Evolutionary conservation across 2,329 filamentous ascomycete species (phyloP).

Genomic region (Talaromyces sp.): DNA sequence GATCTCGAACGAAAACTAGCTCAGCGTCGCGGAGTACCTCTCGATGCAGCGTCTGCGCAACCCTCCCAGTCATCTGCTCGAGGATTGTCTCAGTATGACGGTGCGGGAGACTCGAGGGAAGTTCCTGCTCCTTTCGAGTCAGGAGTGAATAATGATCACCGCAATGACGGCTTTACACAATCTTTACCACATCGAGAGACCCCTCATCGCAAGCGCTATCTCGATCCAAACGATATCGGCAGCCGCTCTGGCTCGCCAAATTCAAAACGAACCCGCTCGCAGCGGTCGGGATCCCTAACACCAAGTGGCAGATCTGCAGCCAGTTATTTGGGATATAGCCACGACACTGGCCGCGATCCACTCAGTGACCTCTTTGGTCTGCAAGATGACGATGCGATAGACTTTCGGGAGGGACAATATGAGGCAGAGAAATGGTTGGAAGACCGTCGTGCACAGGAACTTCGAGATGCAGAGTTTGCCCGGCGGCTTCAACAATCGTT

Average conservation of each 20-base stretch:
- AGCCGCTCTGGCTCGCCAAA: not conserved
- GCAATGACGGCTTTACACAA: not conserved
- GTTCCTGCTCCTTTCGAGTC: not conserved
- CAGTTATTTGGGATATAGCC: not conserved
- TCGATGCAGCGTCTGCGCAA: not conserved
- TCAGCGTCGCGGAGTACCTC: conserved; percentile 18
- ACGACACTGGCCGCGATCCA: not conserved
- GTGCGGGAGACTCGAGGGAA: not conserved
- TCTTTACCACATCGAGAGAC: not conserved
- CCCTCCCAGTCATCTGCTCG: not conserved
- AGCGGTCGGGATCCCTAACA: not conserved
- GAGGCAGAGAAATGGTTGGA: conserved; percentile 29
- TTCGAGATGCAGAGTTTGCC: conserved; percentile 36
- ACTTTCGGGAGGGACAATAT: conserved; percentile 25
- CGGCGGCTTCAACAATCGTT: conserved; percentile 32
- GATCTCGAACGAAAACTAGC: conserved; percentile 23
- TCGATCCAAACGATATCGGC: not conserved
- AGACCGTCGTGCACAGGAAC: conserved; percentile 30
- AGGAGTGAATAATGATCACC: not conserved
- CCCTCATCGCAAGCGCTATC: not conserved
- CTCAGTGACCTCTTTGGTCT: conserved; percentile 22
- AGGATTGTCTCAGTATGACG: conserved; percentile 18
- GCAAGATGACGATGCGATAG: conserved; percentile 22
- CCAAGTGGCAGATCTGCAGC: not conserved
- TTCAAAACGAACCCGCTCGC: conserved; percentile 9